Evolutionary conservation across 2,329 filamentous ascomycete species (phyloP), one percentile per base, ranked within the genome.

Genomic region (Arthroderma uncinatum): DNA sequence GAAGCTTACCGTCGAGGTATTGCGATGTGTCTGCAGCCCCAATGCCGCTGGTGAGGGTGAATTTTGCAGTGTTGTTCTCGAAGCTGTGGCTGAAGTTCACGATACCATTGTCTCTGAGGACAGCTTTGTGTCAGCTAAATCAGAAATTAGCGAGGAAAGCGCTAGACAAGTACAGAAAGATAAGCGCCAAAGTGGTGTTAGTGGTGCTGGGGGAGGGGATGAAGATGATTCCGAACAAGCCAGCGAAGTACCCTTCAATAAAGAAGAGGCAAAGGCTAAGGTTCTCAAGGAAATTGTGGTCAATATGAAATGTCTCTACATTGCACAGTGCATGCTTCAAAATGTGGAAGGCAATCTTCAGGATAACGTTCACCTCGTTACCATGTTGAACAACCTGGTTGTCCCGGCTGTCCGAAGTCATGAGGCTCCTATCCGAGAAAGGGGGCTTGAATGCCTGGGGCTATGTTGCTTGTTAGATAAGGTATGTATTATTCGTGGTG

Each of bases 221-320:
- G 86, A 87, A 63, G 82, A 85, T 61, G 78, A 82, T 63, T 79
- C 81, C 10, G 48, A 36, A 8, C 40, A 61, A 37, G 47, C 21
- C 16, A 44, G 82, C 8, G 79, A 82, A 63, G 79, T 81, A 1
- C 71, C 72, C 3, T 74, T 74, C 56, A 74, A 75, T 60, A 74
- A 75, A 53, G 79, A 82, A 55, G 80, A 82, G 62, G 78, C 78
- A 50, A 94, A 91, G 74, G 89, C 87, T 1, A 83, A 74, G 63
- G 64, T 74, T 23, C 63, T 96, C 63, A 85, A 83, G 62, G 90
- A 96, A 73, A 93, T 96, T 67, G 84, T 96, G 76, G 87, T 97
- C 70, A 97, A 97, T 76, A 91, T 96, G 82, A 97, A 97, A 74
- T 97, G 93, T 71, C 79, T 98, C 60, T 88, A 96, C 68, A 96